Base-by-base conservation (phyloP, 2,329 filamentous ascomycete species). In the Diplodia seriata region DNA sequence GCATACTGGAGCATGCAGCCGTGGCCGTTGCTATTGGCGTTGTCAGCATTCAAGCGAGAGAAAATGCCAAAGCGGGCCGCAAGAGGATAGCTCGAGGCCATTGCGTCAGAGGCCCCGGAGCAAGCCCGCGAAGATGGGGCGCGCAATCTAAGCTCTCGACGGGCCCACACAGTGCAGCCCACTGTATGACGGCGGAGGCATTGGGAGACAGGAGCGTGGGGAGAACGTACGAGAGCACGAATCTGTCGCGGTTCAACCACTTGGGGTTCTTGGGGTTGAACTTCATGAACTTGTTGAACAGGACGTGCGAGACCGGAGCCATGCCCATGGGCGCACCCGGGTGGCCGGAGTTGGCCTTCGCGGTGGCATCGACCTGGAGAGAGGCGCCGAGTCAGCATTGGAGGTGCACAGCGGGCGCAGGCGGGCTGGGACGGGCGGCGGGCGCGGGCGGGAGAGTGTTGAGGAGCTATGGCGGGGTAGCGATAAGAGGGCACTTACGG, bases 1-100 rank as follows among this genome's bases (percentile, higher is more conserved):
- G 94, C 91, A 90, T 99, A 99, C 82, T 97, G 95, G 70, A 99
- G 92, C 94, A 99, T 97, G 89, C 95, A 99, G 76, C 91, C 95
- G 85, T 99, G 95, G 75, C 95, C 95, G 86, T 99, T 99, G 70
- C 94, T 97, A 76, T 63, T 57, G 36, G 9, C 14, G 23, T 5
- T 14, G 63, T 66, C 40, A 66, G 63, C 31, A 49, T 12, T n/a
- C 14, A 11, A 29, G 3, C 15, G 8, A 4, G 31, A 43, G 33
- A 38, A 55, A 66, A 20, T 38, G 26, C 15, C 15, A 50, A 26
- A 66, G 63, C 51, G 56, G 38, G 53, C 53, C 63, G 23, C 43
- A 38, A 18, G n/a, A 12, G 33, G 29, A 31, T 62, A 50, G 43
- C 57, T 62, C 43, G 59, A 50, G 62, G 63, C 63, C 63, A 55